A percentile compares a stretch with the other conserved stretches of the same genome.
Evolutionary conservation across 805 yeast species (phyloP).

Genomic region (Wickerhamomyces silvicola): DNA sequence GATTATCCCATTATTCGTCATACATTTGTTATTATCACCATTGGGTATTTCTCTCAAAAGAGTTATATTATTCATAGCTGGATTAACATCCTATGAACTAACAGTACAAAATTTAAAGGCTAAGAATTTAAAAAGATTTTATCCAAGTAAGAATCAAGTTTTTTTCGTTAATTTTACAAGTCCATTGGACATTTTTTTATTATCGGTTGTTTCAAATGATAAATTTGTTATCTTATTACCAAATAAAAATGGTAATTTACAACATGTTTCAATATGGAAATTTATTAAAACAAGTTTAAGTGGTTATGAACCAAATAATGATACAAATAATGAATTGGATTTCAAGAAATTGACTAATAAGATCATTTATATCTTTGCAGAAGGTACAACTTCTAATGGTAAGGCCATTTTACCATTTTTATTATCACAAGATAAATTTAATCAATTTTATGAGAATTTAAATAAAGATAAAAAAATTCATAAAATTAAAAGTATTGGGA

Average conservation of each 20-base stretch:
- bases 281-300: slow-evolving; percentile 24
- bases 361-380: slow-evolving; percentile 54
- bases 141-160: slow-evolving; percentile 33
- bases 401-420: slow-evolving; percentile 61
- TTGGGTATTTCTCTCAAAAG: slow-evolving; percentile 1
- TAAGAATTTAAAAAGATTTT: slow-evolving; percentile 14
- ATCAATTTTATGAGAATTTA: slow-evolving; percentile 9
- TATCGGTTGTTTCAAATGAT: slow-evolving; percentile 24
- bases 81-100: slow-evolving; percentile 11
- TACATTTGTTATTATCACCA: slow-evolving; percentile 13
- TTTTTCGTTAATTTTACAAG: slow-evolving; percentile 43
- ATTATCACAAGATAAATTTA: slow-evolving; percentile 17
- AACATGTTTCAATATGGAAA: slow-evolving; percentile 22
- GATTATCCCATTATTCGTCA: slow-evolving; percentile 20
- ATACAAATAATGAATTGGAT: slow-evolving; percentile 8
- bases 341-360: slow-evolving; percentile 27
- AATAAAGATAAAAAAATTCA: neutral
- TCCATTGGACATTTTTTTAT: slow-evolving; percentile 39
- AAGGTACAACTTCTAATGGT: slow-evolving; percentile 85
- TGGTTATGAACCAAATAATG: slow-evolving; percentile 1
- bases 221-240: slow-evolving; percentile 30
- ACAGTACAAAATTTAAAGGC: slow-evolving; percentile 17
- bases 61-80: slow-evolving; percentile 14
- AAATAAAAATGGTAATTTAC: slow-evolving; percentile 24
- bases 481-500: slow-evolving; percentile 20